Conservation (phyloP, 2,329 filamentous ascomycete genomes). For the Venturia pyrina region DNA sequence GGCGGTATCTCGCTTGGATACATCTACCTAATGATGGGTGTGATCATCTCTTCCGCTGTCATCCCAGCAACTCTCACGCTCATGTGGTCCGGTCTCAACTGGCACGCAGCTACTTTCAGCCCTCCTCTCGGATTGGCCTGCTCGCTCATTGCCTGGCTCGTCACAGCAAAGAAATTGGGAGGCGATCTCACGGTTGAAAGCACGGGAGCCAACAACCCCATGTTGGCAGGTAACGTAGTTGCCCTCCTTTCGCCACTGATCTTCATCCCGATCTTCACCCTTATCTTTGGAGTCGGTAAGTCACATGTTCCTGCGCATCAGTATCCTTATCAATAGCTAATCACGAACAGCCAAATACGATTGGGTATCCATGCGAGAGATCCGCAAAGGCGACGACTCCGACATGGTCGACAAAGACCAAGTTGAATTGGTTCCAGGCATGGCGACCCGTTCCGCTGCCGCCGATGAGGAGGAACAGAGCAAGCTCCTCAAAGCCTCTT, state of each 20-base stretch:
- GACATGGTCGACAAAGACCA: not conserved
- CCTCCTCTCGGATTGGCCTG: slow-evolving; percentile 24
- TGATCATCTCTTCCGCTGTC: slow-evolving; percentile 33
- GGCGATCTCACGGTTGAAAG: slow-evolving; percentile 30
- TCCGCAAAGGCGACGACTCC: slow-evolving; percentile 14
- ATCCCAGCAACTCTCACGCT: slow-evolving; percentile 30
- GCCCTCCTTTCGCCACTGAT: slow-evolving; percentile 25
- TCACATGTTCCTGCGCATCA: not conserved
- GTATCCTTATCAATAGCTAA: slow-evolving; percentile 18
- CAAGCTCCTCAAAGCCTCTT: slow-evolving; percentile 16
- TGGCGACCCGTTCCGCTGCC: slow-evolving; percentile 20
- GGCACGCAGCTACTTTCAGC: slow-evolving; percentile 24
- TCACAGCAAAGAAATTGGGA: slow-evolving; percentile 25
- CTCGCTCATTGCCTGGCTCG: slow-evolving; percentile 29
- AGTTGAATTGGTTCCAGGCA: slow-evolving; percentile 7
- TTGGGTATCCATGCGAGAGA: slow-evolving; percentile 29
- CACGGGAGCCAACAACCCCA: slow-evolving; percentile 29
- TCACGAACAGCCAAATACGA: slow-evolving; percentile 23
- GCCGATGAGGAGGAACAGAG: slow-evolving; percentile 16
- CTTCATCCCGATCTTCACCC: slow-evolving; percentile 23
- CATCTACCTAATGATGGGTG: slow-evolving; percentile 31
- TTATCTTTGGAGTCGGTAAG: slow-evolving; percentile 18
- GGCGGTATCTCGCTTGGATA: slow-evolving; percentile 32
- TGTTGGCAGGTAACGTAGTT: slow-evolving; percentile 29
- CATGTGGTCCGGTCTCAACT: slow-evolving; percentile 26